Base-by-base conservation (phyloP, 2,329 filamentous ascomycete species). In the Rhinocladiella mackenziei region DNA sequence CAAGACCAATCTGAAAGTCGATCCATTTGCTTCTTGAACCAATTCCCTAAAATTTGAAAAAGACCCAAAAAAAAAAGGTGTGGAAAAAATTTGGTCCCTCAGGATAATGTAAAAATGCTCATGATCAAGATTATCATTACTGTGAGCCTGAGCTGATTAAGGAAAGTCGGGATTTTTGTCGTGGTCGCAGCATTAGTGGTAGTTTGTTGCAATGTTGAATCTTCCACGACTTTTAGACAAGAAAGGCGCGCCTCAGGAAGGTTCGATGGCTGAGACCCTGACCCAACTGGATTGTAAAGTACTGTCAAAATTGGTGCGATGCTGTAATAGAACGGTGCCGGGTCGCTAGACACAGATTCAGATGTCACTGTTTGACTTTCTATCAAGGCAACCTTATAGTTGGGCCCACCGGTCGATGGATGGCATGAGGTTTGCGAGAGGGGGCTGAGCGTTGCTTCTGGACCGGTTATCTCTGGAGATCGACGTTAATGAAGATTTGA, bases 181-280 rank as follows among this genome's bases (percentile, higher is more conserved):
- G 10, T 8, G 2, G 20, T 15, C 11, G 22, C 48, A 19, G 17
- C 35, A 9, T 38, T 49, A n/a, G 11, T 18, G 11, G 26, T 18
- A 3, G 40, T 20, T 31, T 32, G 25, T 14, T 7, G 15, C 13
- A 45, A 13, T 7, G 17, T 35, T 23, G 45, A 44, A 32, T 44
- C 39, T 22, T 50, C 28, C 22, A 50, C 43, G 10, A 50, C 48
- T 19, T 50, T 50, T 3, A 50, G 31, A 31, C 48, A 50, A 5
- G 48, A 46, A 17, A 50, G 43, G 20, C 43, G 40, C 17, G 39
- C 39, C 20, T 50, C 39, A 1, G 48, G 45, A 7, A 35, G 7
- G 25, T 2, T 13, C 19, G 14, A 28, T 13, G 38, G 13, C 8
- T 17, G 23, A 8, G 37, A 35, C 4, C 17, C 6, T 11, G 42